Evolutionary conservation across 257 asterid genomes (phyloP).

Genomic region (Solanum habrochaites): DNA sequence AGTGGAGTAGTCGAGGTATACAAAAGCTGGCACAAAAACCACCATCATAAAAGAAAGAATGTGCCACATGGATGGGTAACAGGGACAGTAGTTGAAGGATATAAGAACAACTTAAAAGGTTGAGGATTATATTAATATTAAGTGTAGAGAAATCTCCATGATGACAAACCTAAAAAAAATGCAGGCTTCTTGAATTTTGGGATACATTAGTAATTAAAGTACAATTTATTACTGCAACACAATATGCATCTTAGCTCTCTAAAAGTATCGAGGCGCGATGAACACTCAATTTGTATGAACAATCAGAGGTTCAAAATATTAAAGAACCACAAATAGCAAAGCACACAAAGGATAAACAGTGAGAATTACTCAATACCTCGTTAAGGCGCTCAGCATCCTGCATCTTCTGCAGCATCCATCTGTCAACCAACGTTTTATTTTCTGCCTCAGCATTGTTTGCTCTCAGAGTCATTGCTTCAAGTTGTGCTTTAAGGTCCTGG

Average conservation of each 20-base stretch:
- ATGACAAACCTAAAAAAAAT: not conserved
- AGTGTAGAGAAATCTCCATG: not conserved
- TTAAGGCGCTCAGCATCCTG: conserved; percentile 88
- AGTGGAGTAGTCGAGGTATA: not conserved
- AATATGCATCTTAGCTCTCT: not conserved
- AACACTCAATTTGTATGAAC: not conserved
- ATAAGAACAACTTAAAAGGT: not conserved
- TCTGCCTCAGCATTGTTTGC: conserved; percentile 69
- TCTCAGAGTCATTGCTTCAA: conserved; percentile 50
- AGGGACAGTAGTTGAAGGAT: not conserved
- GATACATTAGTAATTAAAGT: not conserved
- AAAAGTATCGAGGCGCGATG: not conserved
- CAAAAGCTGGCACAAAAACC: not conserved
- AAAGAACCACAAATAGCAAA: not conserved
- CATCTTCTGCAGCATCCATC: conserved; percentile 91
- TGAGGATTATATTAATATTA: not conserved
- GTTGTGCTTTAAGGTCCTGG: conserved; percentile 54
- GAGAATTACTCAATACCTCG: conserved; percentile 40
- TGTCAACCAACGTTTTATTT: conserved; percentile 76
- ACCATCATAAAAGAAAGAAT: not conserved
- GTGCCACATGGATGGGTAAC: not conserved
- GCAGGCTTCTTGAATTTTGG: not conserved
- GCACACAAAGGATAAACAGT: not conserved
- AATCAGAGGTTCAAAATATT: not conserved
- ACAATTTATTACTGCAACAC: not conserved